phyloP scores from a whole-genome alignment of 2,329 filamentous ascomycete species.

The Helotiales sp. region DNA sequence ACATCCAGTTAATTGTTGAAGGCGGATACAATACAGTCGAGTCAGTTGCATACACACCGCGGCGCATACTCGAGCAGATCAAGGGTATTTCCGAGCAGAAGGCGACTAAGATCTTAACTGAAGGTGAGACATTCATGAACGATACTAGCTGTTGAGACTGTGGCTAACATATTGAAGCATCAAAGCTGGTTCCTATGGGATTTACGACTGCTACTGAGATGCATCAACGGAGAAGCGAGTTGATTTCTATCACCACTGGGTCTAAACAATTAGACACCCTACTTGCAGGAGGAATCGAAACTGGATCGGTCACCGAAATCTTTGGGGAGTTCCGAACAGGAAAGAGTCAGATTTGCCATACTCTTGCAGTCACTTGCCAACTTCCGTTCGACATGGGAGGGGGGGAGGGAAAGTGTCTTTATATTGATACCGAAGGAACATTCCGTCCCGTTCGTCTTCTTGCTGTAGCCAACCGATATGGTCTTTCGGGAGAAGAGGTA shows the following conservation, averaged over 20 bases:
- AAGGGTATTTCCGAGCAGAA: conserved; percentile 99
- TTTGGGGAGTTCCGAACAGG: conserved; percentile 98
- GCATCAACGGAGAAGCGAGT: conserved; percentile 93
- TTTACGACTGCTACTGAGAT: conserved; percentile 99
- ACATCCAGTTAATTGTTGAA: conserved; percentile 91
- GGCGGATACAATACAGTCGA: conserved; percentile 96
- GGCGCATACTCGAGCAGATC: conserved; percentile 85
- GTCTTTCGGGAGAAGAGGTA: conserved; percentile 94
- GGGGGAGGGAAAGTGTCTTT: conserved; percentile 96
- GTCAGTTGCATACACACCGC: conserved; percentile 89
- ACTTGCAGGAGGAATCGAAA: conserved; percentile 92
- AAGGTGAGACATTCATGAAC: conserved; percentile 61
- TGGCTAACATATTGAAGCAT: conserved; percentile 59
- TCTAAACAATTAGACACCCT: conserved; percentile 97
- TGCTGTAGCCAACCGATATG: conserved; percentile 91
- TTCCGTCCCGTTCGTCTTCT: conserved; percentile 91
- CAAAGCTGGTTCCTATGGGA: conserved; percentile 96
- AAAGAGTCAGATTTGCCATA: conserved; percentile 98
- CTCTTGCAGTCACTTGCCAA: conserved; percentile 96
- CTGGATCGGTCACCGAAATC: conserved; percentile 95
- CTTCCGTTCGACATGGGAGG: conserved; percentile 98
- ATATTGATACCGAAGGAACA: conserved; percentile 98
- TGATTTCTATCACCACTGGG: conserved; percentile 97
- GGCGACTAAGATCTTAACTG: conserved; percentile 85
- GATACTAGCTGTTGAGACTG: not conserved